These are phyloP conservation scores for Narthecium ossifragum DNA, from an alignment of 106 monocot species.

Conservation along the genomic window DNA sequence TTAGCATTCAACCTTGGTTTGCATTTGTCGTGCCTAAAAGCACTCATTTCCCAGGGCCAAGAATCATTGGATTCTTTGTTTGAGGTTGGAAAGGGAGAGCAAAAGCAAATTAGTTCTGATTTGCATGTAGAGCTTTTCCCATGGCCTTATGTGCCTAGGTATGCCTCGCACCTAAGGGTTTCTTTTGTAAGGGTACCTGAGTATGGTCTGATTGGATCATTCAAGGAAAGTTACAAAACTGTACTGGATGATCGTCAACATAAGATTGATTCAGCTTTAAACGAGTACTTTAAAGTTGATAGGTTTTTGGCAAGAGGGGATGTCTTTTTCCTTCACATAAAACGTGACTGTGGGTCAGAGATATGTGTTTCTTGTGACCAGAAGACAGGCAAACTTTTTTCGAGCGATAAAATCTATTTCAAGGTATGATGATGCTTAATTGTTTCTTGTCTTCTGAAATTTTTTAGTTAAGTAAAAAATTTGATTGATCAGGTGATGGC, in stretches of 20 bases:
- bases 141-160: conserved; percentile 60
- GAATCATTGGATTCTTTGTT: conserved; percentile 39
- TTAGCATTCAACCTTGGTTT: conserved; percentile 90
- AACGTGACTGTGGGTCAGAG: conserved; percentile 77
- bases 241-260: conserved; percentile 69
- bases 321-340: conserved; percentile 56
- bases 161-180: conserved; percentile 80
- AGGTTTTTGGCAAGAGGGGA: conserved; percentile 75
- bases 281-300: conserved; percentile 77
- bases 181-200: conserved; percentile 87
- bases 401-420: conserved; percentile 62
- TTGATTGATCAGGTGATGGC: conserved; percentile 50
- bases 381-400: conserved; percentile 10
- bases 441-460: conserved; percentile 1
- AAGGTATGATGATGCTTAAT: conserved; percentile 43
- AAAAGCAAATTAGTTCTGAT: conserved; percentile 3
- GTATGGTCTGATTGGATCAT: conserved; percentile 58
- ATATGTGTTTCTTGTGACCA: conserved; percentile 55
- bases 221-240: conserved; percentile 39
- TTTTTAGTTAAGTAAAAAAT: neutral
- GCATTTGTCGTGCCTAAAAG: conserved; percentile 60
- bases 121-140: conserved; percentile 48
- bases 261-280: conserved; percentile 73
- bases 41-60: conserved; percentile 37
- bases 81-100: conserved; percentile 15